These are phyloP conservation scores for Saccharomyces pastorianus DNA, from an alignment of 1,139 yeast species.

Conservation along the genomic window DNA sequence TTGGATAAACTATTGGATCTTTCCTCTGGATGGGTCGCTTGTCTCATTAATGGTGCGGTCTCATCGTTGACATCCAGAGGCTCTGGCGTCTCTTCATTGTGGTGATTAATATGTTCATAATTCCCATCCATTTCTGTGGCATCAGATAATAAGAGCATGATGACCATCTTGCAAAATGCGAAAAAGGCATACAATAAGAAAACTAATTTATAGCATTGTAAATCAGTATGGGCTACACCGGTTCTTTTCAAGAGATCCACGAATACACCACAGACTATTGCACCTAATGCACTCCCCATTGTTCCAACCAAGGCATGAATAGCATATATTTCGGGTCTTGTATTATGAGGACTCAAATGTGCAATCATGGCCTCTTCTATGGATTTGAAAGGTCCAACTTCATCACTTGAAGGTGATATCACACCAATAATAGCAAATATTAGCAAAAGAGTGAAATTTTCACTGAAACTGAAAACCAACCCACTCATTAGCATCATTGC, in stretches of 20 bases:
- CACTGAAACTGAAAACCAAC: constrained; percentile 46
- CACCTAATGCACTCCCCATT: constrained; percentile 69
- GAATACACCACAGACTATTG: constrained; percentile 59
- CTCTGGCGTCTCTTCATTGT: constrained; percentile 14
- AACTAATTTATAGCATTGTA: constrained; percentile 42
- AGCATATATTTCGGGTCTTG: constrained; percentile 68
- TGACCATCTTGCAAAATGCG: constrained; percentile 47
- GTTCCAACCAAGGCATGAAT: constrained; percentile 50
- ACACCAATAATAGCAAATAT: constrained; percentile 63
- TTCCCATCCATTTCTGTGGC: constrained; percentile 44
- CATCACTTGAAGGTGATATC: constrained; percentile 86
- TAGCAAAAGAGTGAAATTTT: constrained; percentile 49
- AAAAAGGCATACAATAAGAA: constrained; percentile 52
- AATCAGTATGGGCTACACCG: constrained; percentile 31
- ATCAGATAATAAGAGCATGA: constrained; percentile 47
- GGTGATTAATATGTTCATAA: constrained; percentile 12
- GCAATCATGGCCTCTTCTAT: constrained; percentile 84
- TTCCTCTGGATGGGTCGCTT: constrained; percentile 3
- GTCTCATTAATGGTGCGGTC: constrained; percentile 18
- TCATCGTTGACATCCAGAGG: constrained; percentile 18
- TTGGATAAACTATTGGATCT: constrained; percentile 15
- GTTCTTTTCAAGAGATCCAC: constrained; percentile 34
- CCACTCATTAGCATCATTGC: constrained; percentile 69
- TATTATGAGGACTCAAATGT: constrained; percentile 59
- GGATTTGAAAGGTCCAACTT: constrained; percentile 86